phyloP scores from a whole-genome alignment of 1,139 yeast genomes.

The Taphrina confusa region DNA sequence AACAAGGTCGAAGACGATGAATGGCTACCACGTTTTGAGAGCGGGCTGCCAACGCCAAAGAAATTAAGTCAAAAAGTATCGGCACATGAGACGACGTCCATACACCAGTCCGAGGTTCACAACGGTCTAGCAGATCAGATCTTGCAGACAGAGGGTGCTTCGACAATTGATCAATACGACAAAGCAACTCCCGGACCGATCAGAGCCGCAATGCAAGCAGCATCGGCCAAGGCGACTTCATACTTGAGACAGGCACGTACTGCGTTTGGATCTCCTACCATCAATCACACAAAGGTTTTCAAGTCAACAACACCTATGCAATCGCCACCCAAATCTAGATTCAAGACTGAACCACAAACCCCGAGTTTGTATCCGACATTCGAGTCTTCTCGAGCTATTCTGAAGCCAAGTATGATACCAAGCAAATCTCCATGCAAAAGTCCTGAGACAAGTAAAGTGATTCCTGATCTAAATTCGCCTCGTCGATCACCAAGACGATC shows the following conservation, averaged over 20 bases:
- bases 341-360: conserved; percentile 23
- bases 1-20: conserved; percentile 14
- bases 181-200: conserved; percentile 12
- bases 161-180: not conserved
- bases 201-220: conserved; percentile 32
- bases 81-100: too few relatives aligned
- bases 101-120: too few relatives aligned
- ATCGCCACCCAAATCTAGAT: conserved; percentile 5
- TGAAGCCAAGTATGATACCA: conserved; percentile 17
- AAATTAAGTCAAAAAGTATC: too few relatives aligned
- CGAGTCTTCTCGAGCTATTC: not conserved
- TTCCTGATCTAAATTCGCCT: not conserved
- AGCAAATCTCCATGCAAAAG: conserved; percentile 15
- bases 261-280: conserved; percentile 32
- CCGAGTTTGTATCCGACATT: conserved; percentile 25
- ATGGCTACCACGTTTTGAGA: conserved; percentile 18
- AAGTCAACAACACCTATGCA: conserved; percentile 14
- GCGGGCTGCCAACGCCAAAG: not conserved
- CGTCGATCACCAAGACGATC: conserved; percentile 18
- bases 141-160: too few relatives aligned
- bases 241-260: conserved; percentile 30
- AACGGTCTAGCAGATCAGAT: too few relatives aligned
- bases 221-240: conserved; percentile 30
- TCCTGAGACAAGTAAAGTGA: not conserved
- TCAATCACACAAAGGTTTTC: conserved; percentile 19